phyloP scores from a whole-genome alignment of 139 green algal species.

The Haematococcus lacustris region DNA sequence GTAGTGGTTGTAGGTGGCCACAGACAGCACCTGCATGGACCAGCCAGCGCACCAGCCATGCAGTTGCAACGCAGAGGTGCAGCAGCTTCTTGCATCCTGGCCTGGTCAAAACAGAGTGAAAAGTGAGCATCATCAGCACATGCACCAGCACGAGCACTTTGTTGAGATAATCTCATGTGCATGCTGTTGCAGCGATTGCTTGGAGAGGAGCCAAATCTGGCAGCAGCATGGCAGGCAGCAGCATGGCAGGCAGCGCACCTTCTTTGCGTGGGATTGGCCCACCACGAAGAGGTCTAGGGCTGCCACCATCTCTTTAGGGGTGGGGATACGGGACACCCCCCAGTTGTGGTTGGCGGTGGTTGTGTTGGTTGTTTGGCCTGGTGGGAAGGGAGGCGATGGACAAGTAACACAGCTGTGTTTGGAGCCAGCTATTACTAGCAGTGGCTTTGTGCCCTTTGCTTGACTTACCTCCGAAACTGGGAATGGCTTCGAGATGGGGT shows the following conservation, averaged over 20 bases:
- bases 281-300: constrained; percentile 71
- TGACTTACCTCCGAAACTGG: too few relatives aligned
- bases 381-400: too few relatives aligned
- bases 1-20: constrained; percentile 89
- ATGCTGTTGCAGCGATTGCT: neutral
- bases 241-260: constrained; percentile 60
- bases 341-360: constrained; percentile 13
- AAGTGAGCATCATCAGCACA: neutral
- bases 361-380: constrained; percentile 26
- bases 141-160: neutral
- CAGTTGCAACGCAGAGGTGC: neutral
- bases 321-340: constrained; percentile 41
- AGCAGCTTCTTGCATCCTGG: neutral
- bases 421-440: too few relatives aligned
- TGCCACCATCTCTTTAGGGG: constrained; percentile 61
- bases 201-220: neutral
- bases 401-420: too few relatives aligned
- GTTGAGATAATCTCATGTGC: neutral
- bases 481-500: too few relatives aligned
- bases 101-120: too few relatives aligned
- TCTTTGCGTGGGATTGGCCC: constrained; percentile 72
- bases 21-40: constrained; percentile 51
- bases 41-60: neutral
- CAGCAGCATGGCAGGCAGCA: constrained; percentile 42
- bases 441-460: too few relatives aligned